Percentiles rank a stretch among this genome's conserved stretches.
These are phyloP conservation scores for Gynochthodes officinalis DNA, from an alignment of 257 asterid species.

Conservation along the genomic window DNA sequence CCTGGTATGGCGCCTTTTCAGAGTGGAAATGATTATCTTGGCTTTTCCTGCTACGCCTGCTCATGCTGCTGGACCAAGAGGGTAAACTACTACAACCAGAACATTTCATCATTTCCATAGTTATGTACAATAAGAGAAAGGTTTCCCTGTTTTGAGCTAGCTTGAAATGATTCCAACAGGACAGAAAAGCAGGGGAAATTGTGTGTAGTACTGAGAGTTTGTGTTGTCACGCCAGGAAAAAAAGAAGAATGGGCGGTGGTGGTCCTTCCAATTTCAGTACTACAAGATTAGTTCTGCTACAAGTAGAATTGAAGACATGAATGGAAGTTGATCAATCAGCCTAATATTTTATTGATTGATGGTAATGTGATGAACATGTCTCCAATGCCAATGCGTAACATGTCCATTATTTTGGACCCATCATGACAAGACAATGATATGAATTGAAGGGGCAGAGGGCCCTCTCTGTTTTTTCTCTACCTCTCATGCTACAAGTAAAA, in stretches of 20 bases:
- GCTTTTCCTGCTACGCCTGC: background rate
- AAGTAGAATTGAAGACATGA: too few species aligned
- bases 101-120: conserved; percentile 8
- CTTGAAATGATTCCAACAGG: too few species aligned
- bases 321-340: too few species aligned
- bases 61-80: conserved; percentile 9
- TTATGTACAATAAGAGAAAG: too few species aligned
- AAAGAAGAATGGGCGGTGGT: background rate
- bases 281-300: background rate
- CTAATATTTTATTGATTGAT: background rate
- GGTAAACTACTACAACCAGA: background rate
- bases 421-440: too few species aligned
- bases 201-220: too few species aligned
- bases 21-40: background rate
- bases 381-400: background rate
- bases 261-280: background rate
- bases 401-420: conserved; percentile 2
- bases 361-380: background rate
- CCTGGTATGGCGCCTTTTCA: background rate
- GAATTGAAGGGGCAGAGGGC: background rate
- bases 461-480: background rate
- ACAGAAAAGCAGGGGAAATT: too few species aligned
- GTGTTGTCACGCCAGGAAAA: background rate
- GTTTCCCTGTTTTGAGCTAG: too few species aligned
- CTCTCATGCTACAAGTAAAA: too few species aligned